These are phyloP conservation scores for Apiospora sp. DNA, from an alignment of 2,329 filamentous ascomycete species.

Conservation along the genomic window DNA sequence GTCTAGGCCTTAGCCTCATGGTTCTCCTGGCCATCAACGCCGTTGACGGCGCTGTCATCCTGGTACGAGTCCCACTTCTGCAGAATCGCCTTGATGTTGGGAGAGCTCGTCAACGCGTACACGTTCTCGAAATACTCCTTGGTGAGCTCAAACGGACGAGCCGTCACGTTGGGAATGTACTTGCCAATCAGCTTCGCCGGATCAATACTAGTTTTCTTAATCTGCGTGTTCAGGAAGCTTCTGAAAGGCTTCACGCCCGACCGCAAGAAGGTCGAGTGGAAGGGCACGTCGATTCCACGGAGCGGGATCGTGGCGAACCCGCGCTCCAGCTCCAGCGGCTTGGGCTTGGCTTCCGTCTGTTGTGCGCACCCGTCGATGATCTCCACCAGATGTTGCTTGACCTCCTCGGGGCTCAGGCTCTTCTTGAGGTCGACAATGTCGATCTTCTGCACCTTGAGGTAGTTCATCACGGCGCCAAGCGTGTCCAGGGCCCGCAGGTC, in stretches of 20 bases:
- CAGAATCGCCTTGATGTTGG: constrained; percentile 79
- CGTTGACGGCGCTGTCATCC: constrained; percentile 50
- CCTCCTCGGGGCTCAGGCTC: constrained; percentile 85
- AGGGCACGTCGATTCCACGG: constrained; percentile 96
- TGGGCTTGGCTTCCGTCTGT: constrained; percentile 87
- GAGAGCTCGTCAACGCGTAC: constrained; percentile 88
- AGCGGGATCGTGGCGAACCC: constrained; percentile 97
- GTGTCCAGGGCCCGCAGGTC: constrained; percentile 76
- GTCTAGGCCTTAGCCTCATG: constrained; percentile 46
- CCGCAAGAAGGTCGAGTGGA: constrained; percentile 98
- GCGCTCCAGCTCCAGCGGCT: constrained; percentile 87
- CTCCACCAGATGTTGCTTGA: constrained; percentile 86
- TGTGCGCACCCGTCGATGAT: constrained; percentile 91
- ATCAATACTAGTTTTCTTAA: constrained; percentile 98
- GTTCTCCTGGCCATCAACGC: constrained; percentile 41
- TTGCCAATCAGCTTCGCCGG: constrained; percentile 96
- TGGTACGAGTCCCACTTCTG: constrained; percentile 87
- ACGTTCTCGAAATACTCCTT: constrained; percentile 99
- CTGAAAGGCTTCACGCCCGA: constrained; percentile 99
- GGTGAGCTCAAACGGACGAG: constrained; percentile 91
- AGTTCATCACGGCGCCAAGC: constrained; percentile 85
- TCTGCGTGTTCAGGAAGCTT: constrained; percentile 98
- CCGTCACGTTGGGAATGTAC: constrained; percentile 99
- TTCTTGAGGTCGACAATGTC: constrained; percentile 94
- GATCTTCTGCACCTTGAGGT: constrained; percentile 94